Evolutionary conservation across 129 eudicot species (phyloP).

Genomic region (Sambucus nigra): DNA sequence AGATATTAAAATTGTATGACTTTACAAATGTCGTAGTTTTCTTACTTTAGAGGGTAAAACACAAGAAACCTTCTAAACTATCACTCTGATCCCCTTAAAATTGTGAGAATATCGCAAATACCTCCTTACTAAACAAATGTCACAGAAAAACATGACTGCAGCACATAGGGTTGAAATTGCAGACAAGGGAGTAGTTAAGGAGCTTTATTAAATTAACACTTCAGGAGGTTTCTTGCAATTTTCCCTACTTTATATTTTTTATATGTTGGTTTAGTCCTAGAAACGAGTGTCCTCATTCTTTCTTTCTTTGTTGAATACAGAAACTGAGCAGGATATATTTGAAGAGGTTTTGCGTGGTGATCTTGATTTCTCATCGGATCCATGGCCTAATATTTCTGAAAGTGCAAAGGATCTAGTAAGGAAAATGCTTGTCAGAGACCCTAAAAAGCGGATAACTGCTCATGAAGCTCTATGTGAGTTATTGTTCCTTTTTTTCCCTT

Average conservation of each 20-base stretch:
- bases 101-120: too few relatives aligned
- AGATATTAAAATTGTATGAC: neutral
- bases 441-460: conserved; percentile 29
- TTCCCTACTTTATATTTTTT: neutral
- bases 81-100: too few relatives aligned
- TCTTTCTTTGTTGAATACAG: conserved; percentile 12
- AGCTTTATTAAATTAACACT: too few relatives aligned
- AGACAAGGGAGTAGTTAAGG: too few relatives aligned
- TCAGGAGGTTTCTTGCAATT: too few relatives aligned
- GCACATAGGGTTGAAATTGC: too few relatives aligned
- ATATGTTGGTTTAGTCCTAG: neutral
- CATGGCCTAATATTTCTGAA: conserved; percentile 44
- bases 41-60: neutral
- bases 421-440: conserved; percentile 39
- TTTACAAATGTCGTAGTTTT: neutral
- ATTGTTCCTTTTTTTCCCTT: neutral
- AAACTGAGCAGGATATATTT: conserved; percentile 38
- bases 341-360: conserved; percentile 36
- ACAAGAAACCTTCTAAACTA: too few relatives aligned
- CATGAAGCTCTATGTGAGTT: conserved; percentile 38
- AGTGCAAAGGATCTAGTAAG: conserved; percentile 39
- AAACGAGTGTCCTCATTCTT: neutral
- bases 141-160: too few relatives aligned
- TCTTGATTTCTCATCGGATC: conserved; percentile 39
- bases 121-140: too few relatives aligned